A percentile compares a stretch with the other conserved stretches of the same genome.
Conservation (phyloP, 1,284 basidiomycete species). For the Neonothopanus nambi region DNA sequence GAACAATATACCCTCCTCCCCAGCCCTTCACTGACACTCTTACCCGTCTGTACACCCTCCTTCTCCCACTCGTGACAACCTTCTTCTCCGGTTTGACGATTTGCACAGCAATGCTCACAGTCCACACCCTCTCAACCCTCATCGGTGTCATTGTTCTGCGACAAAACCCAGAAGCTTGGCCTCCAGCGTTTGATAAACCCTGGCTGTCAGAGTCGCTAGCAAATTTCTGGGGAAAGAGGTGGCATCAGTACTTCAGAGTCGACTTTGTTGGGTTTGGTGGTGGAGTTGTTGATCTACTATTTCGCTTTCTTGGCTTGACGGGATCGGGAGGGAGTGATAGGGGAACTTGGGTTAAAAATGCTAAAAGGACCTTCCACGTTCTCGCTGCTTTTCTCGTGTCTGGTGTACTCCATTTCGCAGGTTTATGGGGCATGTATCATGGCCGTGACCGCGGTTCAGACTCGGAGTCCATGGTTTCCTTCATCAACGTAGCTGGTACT, state of each 20-base stretch:
- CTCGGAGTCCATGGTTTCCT: too few species aligned
- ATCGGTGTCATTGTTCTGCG: conserved; percentile 39
- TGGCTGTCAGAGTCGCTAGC: conserved; percentile 39
- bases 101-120: conserved; percentile 42
- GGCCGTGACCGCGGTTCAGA: conserved; percentile 26
- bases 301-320: conserved; percentile 43
- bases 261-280: conserved; percentile 36
- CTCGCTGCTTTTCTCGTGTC: conserved; percentile 60
- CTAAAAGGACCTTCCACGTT: not conserved
- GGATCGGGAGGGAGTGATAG: not conserved
- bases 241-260: conserved; percentile 45
- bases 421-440: conserved; percentile 57
- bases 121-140: conserved; percentile 44
- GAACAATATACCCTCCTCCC: conserved; percentile 32
- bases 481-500: conserved; percentile 41
- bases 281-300: conserved; percentile 28
- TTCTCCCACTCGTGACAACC: conserved; percentile 42
- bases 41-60: conserved; percentile 40
- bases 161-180: conserved; percentile 40
- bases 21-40: conserved; percentile 28
- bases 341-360: too few species aligned
- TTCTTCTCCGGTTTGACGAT: conserved; percentile 40
- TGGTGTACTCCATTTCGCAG: conserved; percentile 55
- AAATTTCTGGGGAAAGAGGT: conserved; percentile 45
- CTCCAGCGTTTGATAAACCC: conserved; percentile 41